Evolutionary conservation across 768 basidiomycete genomes (phyloP).

Genomic region (Amanita exitialis): DNA sequence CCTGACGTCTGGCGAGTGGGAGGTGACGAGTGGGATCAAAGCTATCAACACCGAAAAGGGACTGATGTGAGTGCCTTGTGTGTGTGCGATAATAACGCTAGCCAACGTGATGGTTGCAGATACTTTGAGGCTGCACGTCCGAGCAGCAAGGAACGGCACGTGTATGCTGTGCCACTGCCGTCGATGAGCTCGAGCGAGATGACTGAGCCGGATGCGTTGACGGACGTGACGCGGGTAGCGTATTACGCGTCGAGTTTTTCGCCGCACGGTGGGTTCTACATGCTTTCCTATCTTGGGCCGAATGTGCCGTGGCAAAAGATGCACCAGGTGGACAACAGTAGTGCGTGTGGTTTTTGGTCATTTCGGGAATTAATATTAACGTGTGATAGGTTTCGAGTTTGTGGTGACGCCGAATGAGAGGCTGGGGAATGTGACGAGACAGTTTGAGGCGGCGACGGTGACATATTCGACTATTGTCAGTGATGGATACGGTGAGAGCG

Average conservation of each 20-base stretch:
- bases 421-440: constrained; percentile 51
- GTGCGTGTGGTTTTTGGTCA: constrained; percentile 16
- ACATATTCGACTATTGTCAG: constrained; percentile 62
- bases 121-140: constrained; percentile 87
- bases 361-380: not conserved
- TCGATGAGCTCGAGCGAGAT: constrained; percentile 23
- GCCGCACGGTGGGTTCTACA: constrained; percentile 76
- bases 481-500: constrained; percentile 78
- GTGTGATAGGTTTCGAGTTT: constrained; percentile 45
- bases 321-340: constrained; percentile 36
- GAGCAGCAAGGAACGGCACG: constrained; percentile 70
- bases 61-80: constrained; percentile 58
- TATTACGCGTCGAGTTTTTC: constrained; percentile 71
- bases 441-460: constrained; percentile 66
- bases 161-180: constrained; percentile 76
- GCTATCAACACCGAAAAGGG: constrained; percentile 61
- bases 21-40: constrained; percentile 68
- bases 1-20: constrained; percentile 85
- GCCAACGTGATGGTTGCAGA: constrained; percentile 25
- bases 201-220: constrained; percentile 37
- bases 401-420: constrained; percentile 61
- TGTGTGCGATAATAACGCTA: not conserved
- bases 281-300: constrained; percentile 74
- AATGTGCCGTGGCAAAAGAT: constrained; percentile 83
- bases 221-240: constrained; percentile 41